Conservation (phyloP, 257 asterid genomes). For the Solanum medicagineum region DNA sequence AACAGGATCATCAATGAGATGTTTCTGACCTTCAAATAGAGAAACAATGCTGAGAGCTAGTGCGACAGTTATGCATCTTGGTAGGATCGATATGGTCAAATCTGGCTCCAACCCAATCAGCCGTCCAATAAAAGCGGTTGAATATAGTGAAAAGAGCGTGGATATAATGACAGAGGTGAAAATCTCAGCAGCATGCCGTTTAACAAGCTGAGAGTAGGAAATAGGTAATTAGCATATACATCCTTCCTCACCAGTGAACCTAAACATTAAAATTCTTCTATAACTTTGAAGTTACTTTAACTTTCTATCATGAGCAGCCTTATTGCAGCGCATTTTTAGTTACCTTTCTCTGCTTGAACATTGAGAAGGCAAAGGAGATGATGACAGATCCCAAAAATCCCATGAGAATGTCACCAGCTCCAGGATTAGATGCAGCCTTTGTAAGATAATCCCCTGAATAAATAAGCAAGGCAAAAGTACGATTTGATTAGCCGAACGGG, state of each 20-base stretch:
- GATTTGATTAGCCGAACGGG: not conserved
- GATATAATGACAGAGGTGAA: slow-evolving; percentile 73
- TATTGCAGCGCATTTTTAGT: not conserved
- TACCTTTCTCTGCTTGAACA: slow-evolving; percentile 99
- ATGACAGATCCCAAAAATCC: slow-evolving; percentile 94
- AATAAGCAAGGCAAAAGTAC: not conserved
- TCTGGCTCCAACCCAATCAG: slow-evolving; percentile 63
- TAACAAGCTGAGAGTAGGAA: slow-evolving; percentile 48
- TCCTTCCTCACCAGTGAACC: not conserved
- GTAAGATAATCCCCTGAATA: slow-evolving; percentile 74
- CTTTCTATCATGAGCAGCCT: not conserved
- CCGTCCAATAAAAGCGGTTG: slow-evolving; percentile 85
- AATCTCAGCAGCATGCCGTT: slow-evolving; percentile 98
- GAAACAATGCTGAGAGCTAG: slow-evolving; percentile 94
- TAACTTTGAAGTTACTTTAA: not conserved
- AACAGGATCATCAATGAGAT: not conserved
- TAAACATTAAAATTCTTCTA: not conserved
- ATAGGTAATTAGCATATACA: not conserved
- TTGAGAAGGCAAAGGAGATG: slow-evolving; percentile 92
- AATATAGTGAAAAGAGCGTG: slow-evolving; percentile 73
- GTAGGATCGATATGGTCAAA: slow-evolving; percentile 66
- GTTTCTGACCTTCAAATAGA: slow-evolving; percentile 69
- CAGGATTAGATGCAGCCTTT: slow-evolving; percentile 77
- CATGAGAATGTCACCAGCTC: slow-evolving; percentile 94
- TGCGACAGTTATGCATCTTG: slow-evolving; percentile 99